These are phyloP conservation scores for Przewalskia tangutica DNA, from an alignment of 257 asterid species.

Conservation along the genomic window DNA sequence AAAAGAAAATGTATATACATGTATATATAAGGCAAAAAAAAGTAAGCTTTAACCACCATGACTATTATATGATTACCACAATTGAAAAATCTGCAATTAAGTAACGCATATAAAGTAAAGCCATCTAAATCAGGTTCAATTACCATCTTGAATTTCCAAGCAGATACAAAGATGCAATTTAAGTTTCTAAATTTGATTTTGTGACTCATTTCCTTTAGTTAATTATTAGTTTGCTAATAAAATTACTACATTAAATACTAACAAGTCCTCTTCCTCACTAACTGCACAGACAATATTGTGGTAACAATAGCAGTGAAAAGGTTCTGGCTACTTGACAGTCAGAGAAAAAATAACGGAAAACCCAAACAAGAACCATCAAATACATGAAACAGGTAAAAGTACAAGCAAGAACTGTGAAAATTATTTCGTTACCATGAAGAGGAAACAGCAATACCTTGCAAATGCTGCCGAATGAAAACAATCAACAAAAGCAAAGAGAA, in stretches of 20 bases:
- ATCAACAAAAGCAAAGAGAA: conserved; percentile 70
- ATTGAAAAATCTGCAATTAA: neutral
- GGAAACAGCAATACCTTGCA: conserved; percentile 42
- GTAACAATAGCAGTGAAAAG: neutral
- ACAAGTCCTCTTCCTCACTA: neutral
- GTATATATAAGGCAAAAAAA: neutral
- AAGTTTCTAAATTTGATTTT: neutral
- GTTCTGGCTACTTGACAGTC: neutral
- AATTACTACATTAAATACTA: neutral
- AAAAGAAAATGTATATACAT: neutral
- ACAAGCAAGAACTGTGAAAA: neutral
- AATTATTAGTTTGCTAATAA: neutral
- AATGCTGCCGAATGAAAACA: conserved; percentile 78
- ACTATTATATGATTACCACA: neutral
- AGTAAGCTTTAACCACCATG: neutral
- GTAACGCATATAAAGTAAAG: neutral
- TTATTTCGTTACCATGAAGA: neutral
- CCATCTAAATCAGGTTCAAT: neutral
- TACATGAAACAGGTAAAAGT: neutral
- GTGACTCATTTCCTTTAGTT: neutral
- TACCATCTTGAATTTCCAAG: neutral
- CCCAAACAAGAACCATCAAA: neutral
- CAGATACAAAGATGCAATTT: neutral
- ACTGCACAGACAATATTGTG: neutral
- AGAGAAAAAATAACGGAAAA: too few relatives aligned